A percentile compares a stretch with the other conserved stretches of the same genome.
Conservation (phyloP, 2,329 filamentous ascomycete genomes). For the Phyllosticta capitalensis region DNA sequence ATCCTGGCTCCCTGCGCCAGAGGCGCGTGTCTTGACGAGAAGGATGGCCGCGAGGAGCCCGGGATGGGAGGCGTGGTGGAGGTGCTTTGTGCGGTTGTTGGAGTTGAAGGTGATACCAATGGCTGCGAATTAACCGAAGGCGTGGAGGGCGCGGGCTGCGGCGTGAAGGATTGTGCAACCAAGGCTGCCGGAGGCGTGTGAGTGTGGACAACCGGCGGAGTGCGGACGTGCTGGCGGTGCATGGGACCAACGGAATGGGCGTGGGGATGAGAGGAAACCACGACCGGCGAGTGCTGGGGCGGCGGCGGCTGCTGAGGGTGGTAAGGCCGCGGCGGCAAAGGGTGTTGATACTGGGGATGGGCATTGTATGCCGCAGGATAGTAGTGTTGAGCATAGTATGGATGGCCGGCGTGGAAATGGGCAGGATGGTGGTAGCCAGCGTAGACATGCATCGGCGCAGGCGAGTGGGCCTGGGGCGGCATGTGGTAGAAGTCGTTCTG, state of each 20-base stretch:
- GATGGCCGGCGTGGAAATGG: slow-evolving; percentile 21
- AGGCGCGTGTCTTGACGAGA: slow-evolving; percentile 17
- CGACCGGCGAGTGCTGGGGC: slow-evolving; percentile 31
- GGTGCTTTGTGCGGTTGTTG: slow-evolving; percentile 22
- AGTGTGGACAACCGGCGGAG: slow-evolving; percentile 24
- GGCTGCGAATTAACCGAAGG: slow-evolving; percentile 27
- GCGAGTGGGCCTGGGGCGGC: slow-evolving; percentile 28
- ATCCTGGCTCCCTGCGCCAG: slow-evolving; percentile 22
- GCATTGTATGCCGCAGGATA: slow-evolving; percentile 23
- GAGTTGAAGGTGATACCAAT: slow-evolving; percentile 23
- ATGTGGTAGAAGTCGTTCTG: slow-evolving; percentile 30
- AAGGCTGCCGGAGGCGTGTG: slow-evolving; percentile 19
- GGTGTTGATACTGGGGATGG: slow-evolving; percentile 31
- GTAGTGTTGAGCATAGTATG: slow-evolving; percentile 27
- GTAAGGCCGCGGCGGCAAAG: slow-evolving; percentile 27
- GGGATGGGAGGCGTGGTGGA: slow-evolving; percentile 21
- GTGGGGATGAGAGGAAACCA: slow-evolving; percentile 38
- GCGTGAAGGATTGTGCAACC: slow-evolving; percentile 10
- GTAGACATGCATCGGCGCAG: slow-evolving; percentile 29
- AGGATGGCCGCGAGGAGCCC: slow-evolving; percentile 15
- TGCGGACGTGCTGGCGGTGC: slow-evolving; percentile 28
- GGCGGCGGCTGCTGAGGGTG: slow-evolving; percentile 17
- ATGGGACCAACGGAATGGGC: slow-evolving; percentile 39
- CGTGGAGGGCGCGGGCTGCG: slow-evolving; percentile 20
- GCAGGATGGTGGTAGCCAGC: slow-evolving; percentile 24